Percentiles rank a stretch among this genome's conserved stretches.
Conservation (phyloP, 2,329 filamentous ascomycete species). For the Phoma sp. region DNA sequence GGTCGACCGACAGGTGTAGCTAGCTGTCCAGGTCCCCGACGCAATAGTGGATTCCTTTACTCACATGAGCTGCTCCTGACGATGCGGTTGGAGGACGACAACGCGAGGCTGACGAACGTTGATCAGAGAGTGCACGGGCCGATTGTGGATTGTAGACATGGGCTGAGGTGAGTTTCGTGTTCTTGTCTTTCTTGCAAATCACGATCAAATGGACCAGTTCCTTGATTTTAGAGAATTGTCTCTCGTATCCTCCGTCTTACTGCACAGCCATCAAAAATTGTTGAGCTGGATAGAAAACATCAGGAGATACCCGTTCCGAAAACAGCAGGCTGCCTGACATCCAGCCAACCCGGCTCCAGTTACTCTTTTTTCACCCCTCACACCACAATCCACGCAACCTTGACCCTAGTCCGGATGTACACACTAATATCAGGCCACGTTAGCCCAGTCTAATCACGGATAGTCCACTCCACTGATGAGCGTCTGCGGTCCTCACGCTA, state of each 20-base stretch:
- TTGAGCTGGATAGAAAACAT: constrained; percentile 21
- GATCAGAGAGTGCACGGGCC: constrained; percentile 6
- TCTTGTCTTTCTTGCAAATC: constrained; percentile 5
- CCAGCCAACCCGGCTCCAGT: constrained; percentile 27
- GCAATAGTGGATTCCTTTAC: background rate
- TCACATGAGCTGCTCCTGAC: constrained; percentile 18
- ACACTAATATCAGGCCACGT: constrained; percentile 27
- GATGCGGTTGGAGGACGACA: constrained; percentile 6
- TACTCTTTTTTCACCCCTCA: constrained; percentile 28
- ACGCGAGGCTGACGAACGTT: constrained; percentile 1
- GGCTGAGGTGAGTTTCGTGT: constrained; percentile 4
- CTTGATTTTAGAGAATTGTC: background rate
- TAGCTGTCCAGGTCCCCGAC: constrained; percentile 17
- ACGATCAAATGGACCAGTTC: constrained; percentile 5
- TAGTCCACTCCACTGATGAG: constrained; percentile 16
- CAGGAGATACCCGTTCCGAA: constrained; percentile 31
- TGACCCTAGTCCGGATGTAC: constrained; percentile 20
- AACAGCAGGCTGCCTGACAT: constrained; percentile 22
- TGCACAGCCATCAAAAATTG: background rate
- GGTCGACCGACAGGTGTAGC: constrained; percentile 31
- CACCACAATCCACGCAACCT: constrained; percentile 25
- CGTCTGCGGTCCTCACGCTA: constrained; percentile 24
- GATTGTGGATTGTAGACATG: background rate
- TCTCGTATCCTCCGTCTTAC: background rate
- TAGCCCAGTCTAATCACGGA: constrained; percentile 13